phyloP scores from a whole-genome alignment of 495 filamentous ascomycete species.

The Hapsidospora chrysogenum region DNA sequence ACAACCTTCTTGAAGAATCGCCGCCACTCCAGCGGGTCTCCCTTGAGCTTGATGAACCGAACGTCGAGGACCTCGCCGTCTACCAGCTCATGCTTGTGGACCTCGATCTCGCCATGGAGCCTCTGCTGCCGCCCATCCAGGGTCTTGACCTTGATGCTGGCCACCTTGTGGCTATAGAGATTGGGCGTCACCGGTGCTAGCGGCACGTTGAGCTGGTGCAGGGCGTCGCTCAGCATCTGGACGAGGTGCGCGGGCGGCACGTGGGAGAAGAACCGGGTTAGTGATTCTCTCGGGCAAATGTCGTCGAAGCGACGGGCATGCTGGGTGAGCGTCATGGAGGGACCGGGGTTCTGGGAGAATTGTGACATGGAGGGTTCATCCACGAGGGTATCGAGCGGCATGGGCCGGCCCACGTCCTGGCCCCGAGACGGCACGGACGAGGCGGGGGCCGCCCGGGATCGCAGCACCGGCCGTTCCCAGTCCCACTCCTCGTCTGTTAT shows the following conservation, averaged over 20 bases:
- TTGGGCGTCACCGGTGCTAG: slow-evolving; percentile 30
- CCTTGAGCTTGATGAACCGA: slow-evolving; percentile 83
- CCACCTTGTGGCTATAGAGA: slow-evolving; percentile 27
- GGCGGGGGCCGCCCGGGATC: slow-evolving; percentile 26
- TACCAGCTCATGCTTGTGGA: slow-evolving; percentile 45
- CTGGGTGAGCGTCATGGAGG: slow-evolving; percentile 70
- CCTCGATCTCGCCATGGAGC: slow-evolving; percentile 66
- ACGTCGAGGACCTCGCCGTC: slow-evolving; percentile 60
- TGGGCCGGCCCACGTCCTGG: slow-evolving; percentile 10
- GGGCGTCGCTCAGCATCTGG: slow-evolving; percentile 58
- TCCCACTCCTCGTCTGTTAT: slow-evolving; percentile 54
- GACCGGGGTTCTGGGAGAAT: slow-evolving; percentile 67
- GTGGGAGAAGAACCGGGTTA: slow-evolving; percentile 83
- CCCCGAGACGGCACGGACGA: slow-evolving; percentile 34
- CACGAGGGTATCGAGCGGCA: slow-evolving; percentile 45
- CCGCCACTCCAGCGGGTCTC: slow-evolving; percentile 93
- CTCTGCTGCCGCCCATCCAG: slow-evolving; percentile 65
- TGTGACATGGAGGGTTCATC: slow-evolving; percentile 88
- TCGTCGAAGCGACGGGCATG: slow-evolving; percentile 75
- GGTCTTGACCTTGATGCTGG: slow-evolving; percentile 55
- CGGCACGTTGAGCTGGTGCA: slow-evolving; percentile 70
- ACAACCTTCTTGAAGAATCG: slow-evolving; percentile 91
- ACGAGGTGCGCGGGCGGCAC: slow-evolving; percentile 64
- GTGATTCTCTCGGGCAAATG: slow-evolving; percentile 59
- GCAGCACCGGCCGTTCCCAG: slow-evolving; percentile 45